Evolutionary conservation across 2,329 filamentous ascomycete genomes (phyloP), one percentile per base, ranked within the genome.

Genomic region (Aspergillus quadricinctus): DNA sequence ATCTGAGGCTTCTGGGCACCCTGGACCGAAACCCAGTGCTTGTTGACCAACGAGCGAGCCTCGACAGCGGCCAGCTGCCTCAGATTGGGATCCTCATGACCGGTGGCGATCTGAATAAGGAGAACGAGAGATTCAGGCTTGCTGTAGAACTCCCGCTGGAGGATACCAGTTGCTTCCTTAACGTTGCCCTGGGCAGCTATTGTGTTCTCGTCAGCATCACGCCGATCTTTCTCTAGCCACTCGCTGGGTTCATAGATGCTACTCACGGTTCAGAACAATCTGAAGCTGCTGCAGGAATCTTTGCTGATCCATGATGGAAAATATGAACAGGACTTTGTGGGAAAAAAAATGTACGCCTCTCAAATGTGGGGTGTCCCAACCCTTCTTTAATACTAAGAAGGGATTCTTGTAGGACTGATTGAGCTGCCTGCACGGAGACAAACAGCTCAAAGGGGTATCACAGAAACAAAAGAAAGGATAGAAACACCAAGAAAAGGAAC

Each of bases 91-190:
- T 82, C 79, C 58, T 86, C 80, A 75, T 96, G 88, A 57, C 88
- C 90, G 66, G 91, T 88, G 65, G 95, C 83, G 69, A 97, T 87
- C 77, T 97, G 91, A 65, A 97, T 84, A 61, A 97, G 88, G 67
- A 90, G 86, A 55, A 93, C 83, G 56, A 97, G 85, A 17, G 91
- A 90, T 68, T 92, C 85, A 41, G 93, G 88, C 65, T 91, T 85
- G 68, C 86, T 87, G 80, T 96, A 97, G 81, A 90, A 97, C 77
- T 89, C 90, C 77, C 95, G 94, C 77, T 96, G 92, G 58, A 97
- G 85, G 68, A 92, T 87, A 57, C 89, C 86, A 19, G 93, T 99
- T 61, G 92, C 91, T 64, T 89, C 86, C 83, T 97, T 95, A 75
- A 96, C 87, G 77, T 87, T 86, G 66, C 90, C 86, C 64, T 92